Conservation (phyloP, 2,329 filamentous ascomycete species). For the Aspergillus udagawae region DNA sequence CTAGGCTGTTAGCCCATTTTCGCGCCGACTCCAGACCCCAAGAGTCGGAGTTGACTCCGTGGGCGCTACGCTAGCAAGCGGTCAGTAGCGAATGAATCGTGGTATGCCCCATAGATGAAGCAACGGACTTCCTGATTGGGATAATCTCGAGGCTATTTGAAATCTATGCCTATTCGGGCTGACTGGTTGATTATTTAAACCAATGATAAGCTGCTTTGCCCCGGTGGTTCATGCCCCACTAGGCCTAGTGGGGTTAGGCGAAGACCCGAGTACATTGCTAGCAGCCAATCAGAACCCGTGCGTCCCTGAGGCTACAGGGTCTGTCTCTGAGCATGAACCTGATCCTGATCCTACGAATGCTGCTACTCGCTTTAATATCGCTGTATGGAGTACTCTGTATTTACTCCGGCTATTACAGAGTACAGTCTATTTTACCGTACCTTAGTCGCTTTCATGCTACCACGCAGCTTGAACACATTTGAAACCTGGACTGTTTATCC, state of each 20-base stretch:
- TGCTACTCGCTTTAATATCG: neutral
- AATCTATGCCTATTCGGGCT: conserved; percentile 3
- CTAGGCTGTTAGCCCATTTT: neutral
- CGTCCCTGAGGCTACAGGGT: neutral
- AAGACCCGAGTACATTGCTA: neutral
- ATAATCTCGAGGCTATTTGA: conserved; percentile 14
- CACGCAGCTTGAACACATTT: neutral
- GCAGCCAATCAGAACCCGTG: conserved; percentile 4
- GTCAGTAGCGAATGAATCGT: conserved; percentile 4
- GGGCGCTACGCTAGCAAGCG: conserved; percentile 1
- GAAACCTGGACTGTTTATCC: neutral
- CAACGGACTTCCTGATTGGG: neutral
- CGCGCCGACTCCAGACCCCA: neutral
- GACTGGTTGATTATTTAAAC: neutral
- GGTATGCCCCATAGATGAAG: neutral
- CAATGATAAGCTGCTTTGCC: conserved; percentile 8
- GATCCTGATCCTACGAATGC: neutral
- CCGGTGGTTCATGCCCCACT: conserved; percentile 17
- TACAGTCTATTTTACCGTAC: no score
- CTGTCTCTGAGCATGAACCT: neutral
- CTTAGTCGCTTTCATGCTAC: no score
- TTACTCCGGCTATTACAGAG: no score
- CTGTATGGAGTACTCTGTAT: neutral
- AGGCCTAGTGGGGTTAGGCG: neutral
- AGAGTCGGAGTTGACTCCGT: neutral